Evolutionary conservation across 129 eudicot genomes (phyloP).

Genomic region (Artemisia tridentata): DNA sequence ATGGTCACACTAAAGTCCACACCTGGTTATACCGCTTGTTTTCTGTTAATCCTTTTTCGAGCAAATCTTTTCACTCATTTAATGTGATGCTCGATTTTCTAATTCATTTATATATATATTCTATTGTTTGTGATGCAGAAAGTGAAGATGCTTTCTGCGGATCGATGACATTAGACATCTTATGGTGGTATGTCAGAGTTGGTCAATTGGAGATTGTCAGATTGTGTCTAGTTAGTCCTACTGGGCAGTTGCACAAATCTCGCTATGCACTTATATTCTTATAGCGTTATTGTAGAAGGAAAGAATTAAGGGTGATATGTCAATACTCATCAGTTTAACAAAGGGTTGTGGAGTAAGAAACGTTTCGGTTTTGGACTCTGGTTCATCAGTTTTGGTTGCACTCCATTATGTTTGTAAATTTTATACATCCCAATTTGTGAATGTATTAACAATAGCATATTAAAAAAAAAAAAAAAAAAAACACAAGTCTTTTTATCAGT

Average conservation of each 20-base stretch:
- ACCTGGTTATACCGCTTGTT: not conserved
- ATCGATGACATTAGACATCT: conserved; percentile 32
- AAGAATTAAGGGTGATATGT: not conserved
- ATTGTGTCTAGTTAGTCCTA: not conserved
- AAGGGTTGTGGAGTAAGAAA: not conserved
- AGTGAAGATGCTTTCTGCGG: conserved; percentile 45
- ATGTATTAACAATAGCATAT: not conserved
- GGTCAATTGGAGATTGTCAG: not conserved
- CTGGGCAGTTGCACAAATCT: not conserved
- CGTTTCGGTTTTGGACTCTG: not conserved
- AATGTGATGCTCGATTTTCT: not conserved
- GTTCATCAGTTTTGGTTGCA: not conserved
- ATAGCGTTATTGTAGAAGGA: not conserved
- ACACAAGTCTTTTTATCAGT: not conserved
- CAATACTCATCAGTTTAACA: not conserved
- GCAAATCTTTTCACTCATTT: not conserved
- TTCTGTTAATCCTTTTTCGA: not conserved
- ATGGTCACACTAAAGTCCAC: not conserved
- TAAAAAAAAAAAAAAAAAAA: too few relatives aligned
- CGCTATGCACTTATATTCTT: not conserved
- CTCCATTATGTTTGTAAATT: not conserved
- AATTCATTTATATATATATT: not conserved
- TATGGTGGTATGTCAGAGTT: not conserved
- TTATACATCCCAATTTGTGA: not conserved
- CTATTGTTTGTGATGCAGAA: conserved; percentile 41